Evolutionary conservation across 352 stramenopile species (phyloP).

Genomic region (Peronospora destructor): DNA sequence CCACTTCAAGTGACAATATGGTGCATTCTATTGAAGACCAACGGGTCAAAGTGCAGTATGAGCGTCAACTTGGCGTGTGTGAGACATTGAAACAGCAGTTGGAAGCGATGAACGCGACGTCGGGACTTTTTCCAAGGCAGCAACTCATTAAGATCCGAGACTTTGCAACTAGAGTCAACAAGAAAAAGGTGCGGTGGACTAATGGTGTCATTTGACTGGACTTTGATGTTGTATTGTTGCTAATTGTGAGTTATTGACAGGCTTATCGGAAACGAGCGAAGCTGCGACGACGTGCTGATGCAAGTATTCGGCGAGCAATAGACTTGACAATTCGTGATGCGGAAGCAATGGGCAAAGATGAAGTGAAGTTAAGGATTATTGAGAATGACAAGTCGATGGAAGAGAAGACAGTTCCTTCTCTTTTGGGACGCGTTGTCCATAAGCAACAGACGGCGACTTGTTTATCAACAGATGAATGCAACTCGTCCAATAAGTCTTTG

Average conservation of each 20-base stretch:
- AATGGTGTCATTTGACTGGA: not conserved
- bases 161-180: slow-evolving; percentile 23
- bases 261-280: slow-evolving; percentile 30
- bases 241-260: not conserved
- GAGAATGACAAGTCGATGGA: not conserved
- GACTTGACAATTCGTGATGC: not conserved
- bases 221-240: not conserved
- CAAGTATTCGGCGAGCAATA: slow-evolving; percentile 14
- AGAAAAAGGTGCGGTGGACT: slow-evolving; percentile 23
- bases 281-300: slow-evolving; percentile 15
- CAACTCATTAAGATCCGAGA: slow-evolving; percentile 15
- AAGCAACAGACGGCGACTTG: not conserved
- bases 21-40: slow-evolving; percentile 2
- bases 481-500: slow-evolving; percentile 3
- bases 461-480: slow-evolving; percentile 2
- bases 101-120: slow-evolving; percentile 17
- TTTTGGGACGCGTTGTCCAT: not conserved
- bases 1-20: not conserved
- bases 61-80: slow-evolving; percentile 21
- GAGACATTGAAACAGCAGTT: slow-evolving; percentile 27
- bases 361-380: not conserved
- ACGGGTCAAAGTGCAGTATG: slow-evolving; percentile 12
- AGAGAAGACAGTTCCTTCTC: not conserved
- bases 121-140: slow-evolving; percentile 15
- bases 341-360: not conserved